Conservation (phyloP, 2,329 filamentous ascomycete species). For the Zelopaecilomyces penicillatus region DNA sequence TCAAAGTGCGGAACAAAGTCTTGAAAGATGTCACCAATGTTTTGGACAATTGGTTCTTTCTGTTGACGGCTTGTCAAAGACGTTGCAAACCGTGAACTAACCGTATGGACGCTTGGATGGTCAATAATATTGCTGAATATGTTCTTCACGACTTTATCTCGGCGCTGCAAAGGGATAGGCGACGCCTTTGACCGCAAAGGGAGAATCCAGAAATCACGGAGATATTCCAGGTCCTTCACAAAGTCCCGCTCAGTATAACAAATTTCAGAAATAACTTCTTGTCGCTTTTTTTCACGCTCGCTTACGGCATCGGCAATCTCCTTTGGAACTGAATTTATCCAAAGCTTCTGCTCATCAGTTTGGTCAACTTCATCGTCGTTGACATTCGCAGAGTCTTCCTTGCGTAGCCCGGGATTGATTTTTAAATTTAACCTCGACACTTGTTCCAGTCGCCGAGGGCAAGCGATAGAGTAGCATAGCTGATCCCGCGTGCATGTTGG, state of each 20-base stretch:
- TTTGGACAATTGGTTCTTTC: constrained; percentile 78
- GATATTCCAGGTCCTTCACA: constrained; percentile 95
- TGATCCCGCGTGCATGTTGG: constrained; percentile 94
- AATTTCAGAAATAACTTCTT: constrained; percentile 95
- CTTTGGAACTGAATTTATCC: constrained; percentile 97
- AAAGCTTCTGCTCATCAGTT: constrained; percentile 92
- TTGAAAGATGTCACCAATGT: constrained; percentile 88
- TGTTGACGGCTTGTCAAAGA: constrained; percentile 86
- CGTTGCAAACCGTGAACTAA: constrained; percentile 83
- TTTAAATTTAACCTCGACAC: constrained; percentile 91
- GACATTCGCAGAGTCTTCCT: constrained; percentile 45
- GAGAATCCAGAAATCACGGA: constrained; percentile 97
- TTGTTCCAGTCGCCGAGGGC: constrained; percentile 85
- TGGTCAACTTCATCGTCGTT: constrained; percentile 76
- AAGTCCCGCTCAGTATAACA: constrained; percentile 99
- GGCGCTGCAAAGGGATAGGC: constrained; percentile 78
- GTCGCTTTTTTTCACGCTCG: constrained; percentile 91
- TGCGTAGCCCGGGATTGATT: constrained; percentile 77
- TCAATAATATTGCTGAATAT: constrained; percentile 97
- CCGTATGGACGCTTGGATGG: constrained; percentile 67
- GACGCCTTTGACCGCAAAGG: constrained; percentile 75
- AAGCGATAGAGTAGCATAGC: constrained; percentile 96
- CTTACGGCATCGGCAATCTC: constrained; percentile 84
- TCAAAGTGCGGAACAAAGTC: constrained; percentile 88
- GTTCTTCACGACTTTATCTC: constrained; percentile 84